Conservation (phyloP, 345 rosid genomes). For the Ceriops zippeliana region DNA sequence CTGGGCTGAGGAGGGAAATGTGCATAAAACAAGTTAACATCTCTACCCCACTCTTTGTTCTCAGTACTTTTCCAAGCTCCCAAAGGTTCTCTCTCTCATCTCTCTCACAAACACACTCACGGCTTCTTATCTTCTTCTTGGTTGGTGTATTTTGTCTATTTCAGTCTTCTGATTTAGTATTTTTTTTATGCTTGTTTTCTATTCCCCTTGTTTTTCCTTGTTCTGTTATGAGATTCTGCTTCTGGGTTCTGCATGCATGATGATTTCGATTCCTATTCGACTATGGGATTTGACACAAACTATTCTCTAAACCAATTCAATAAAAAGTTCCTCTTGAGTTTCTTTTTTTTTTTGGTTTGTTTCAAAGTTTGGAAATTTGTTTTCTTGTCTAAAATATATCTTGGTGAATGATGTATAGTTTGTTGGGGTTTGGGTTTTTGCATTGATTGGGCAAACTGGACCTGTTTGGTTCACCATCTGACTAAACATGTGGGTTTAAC, state of each 20-base stretch:
- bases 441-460: neutral
- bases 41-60: slow-evolving; percentile 15
- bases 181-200: neutral
- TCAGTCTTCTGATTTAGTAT: neutral
- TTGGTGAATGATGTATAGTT: neutral
- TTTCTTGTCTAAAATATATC: neutral
- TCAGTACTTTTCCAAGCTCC: slow-evolving; percentile 8
- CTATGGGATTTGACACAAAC: neutral
- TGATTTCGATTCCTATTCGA: slow-evolving; percentile 1
- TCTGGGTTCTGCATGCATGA: slow-evolving; percentile 30
- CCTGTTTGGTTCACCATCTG: too few relatives aligned
- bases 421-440: slow-evolving; percentile 2
- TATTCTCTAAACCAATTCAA: neutral
- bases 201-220: neutral
- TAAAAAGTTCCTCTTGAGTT: neutral
- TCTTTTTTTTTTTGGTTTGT: neutral
- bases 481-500: too few relatives aligned
- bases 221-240: slow-evolving; percentile 7
- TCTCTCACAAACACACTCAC: neutral
- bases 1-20: slow-evolving; percentile 9
- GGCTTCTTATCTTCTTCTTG: neutral
- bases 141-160: neutral
- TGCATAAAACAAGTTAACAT: slow-evolving; percentile 21
- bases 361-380: neutral
- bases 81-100: slow-evolving; percentile 15